Evolutionary conservation across 345 rosid genomes (phyloP).

Genomic region (Hibiscus syriacus): DNA sequence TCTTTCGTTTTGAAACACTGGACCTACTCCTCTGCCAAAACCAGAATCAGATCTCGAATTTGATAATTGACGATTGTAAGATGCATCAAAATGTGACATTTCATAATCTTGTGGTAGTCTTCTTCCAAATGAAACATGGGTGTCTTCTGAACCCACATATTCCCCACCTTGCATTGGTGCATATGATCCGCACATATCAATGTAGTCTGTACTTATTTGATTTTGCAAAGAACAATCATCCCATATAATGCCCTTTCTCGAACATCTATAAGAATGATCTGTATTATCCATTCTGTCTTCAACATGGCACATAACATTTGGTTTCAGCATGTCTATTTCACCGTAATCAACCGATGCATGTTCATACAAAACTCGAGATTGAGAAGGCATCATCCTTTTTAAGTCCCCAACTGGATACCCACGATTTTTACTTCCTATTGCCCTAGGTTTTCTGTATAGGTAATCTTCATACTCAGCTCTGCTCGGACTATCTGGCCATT

Average conservation of each 20-base stretch:
- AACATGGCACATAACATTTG: slow-evolving; percentile 21
- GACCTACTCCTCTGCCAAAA: slow-evolving; percentile 35
- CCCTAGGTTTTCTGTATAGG: slow-evolving; percentile 23
- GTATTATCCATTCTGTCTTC: slow-evolving; percentile 21
- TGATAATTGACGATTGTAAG: slow-evolving; percentile 22
- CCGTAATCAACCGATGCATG: slow-evolving; percentile 24
- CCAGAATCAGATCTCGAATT: slow-evolving; percentile 32
- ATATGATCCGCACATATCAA: slow-evolving; percentile 25
- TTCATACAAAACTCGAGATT: slow-evolving; percentile 25
- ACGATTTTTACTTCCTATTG: slow-evolving; percentile 20
- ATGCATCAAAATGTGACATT: slow-evolving; percentile 18
- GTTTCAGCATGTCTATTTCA: slow-evolving; percentile 28
- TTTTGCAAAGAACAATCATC: slow-evolving; percentile 25
- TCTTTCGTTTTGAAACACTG: slow-evolving; percentile 27
- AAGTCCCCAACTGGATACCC: slow-evolving; percentile 27
- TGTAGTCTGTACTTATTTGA: slow-evolving; percentile 18
- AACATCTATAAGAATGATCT: slow-evolving; percentile 27
- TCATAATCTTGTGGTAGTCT: slow-evolving; percentile 24
- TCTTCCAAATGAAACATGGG: slow-evolving; percentile 24
- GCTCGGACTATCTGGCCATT: slow-evolving; percentile 19
- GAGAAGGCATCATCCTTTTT: slow-evolving; percentile 23
- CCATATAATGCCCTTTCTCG: slow-evolving; percentile 24
- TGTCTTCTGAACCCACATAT: slow-evolving; percentile 23
- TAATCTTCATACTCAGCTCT: slow-evolving; percentile 31
- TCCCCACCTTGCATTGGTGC: slow-evolving; percentile 26